Evolutionary conservation across 2,329 filamentous ascomycete species (phyloP).

Genomic region (Pseudocercospora pini-densiflorae): DNA sequence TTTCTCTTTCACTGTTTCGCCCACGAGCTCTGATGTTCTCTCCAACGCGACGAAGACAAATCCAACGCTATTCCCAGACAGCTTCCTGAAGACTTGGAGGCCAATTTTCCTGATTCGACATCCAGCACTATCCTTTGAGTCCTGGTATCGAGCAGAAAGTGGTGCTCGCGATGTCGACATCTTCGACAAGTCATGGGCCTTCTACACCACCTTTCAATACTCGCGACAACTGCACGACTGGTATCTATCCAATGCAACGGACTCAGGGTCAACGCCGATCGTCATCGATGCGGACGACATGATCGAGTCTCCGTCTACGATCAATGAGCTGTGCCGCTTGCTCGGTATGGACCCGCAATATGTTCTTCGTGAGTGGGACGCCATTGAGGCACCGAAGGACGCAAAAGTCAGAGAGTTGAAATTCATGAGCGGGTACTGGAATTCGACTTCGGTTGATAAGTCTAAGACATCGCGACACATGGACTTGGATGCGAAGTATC

Average conservation of each 20-base stretch:
- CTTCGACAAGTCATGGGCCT: constrained; percentile 12
- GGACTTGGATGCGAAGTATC: constrained; percentile 3
- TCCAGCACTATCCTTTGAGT: background rate
- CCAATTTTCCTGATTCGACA: constrained; percentile 5
- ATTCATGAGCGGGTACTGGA: constrained; percentile 10
- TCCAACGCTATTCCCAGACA: background rate
- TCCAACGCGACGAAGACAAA: constrained; percentile 1
- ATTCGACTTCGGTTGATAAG: constrained; percentile 1
- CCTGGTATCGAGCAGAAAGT: constrained; percentile 5
- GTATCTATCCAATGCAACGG: background rate
- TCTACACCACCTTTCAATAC: constrained; percentile 9
- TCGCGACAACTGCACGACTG: constrained; percentile 4
- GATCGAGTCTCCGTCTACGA: background rate
- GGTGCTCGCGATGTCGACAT: constrained; percentile 9
- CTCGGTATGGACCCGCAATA: background rate
- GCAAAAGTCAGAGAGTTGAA: background rate
- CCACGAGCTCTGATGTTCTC: constrained; percentile 1
- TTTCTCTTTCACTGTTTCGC: background rate
- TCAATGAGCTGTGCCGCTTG: background rate
- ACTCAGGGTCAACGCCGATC: background rate
- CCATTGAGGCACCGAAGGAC: background rate
- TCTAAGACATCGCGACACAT: constrained; percentile 9
- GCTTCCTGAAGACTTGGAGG: background rate
- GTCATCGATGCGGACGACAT: constrained; percentile 2
- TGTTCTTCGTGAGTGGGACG: constrained; percentile 4